A percentile compares a stretch with the other conserved stretches of the same genome.
Evolutionary conservation across 345 rosid genomes (phyloP).

Genomic region (Lenwebbia sp.): DNA sequence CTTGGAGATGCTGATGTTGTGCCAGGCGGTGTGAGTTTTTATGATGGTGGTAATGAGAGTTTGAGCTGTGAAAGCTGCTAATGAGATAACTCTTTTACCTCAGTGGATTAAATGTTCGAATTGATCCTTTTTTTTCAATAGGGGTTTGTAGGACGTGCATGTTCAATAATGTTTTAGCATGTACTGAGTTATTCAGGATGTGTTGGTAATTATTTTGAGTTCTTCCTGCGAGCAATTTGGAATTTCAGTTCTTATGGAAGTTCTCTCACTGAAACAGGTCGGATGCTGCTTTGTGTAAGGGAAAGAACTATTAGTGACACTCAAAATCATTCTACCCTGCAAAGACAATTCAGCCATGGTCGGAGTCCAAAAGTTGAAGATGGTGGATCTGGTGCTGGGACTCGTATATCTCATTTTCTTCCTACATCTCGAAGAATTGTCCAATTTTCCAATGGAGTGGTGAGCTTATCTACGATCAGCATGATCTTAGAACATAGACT

Average conservation of each 20-base stretch:
- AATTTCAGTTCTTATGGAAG: not conserved
- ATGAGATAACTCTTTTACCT: not conserved
- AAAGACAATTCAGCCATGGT: conserved; percentile 64
- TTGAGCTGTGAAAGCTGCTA: not conserved
- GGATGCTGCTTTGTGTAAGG: conserved; percentile 68
- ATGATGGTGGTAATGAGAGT: not conserved
- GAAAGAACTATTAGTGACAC: conserved; percentile 49
- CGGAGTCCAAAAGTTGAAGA: conserved; percentile 46
- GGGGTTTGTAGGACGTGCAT: not conserved
- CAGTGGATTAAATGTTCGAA: not conserved
- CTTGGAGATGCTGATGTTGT: not conserved
- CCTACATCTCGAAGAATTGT: conserved; percentile 76
- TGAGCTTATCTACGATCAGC: not conserved
- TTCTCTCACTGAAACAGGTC: conserved; percentile 22
- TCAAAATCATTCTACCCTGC: conserved; percentile 51
- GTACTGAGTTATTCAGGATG: not conserved
- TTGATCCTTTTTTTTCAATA: not conserved
- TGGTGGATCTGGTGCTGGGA: conserved; percentile 42
- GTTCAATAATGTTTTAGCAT: not conserved
- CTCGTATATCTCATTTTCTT: conserved; percentile 65
- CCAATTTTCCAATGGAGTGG: conserved; percentile 72
- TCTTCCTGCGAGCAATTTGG: not conserved
- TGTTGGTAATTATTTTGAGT: not conserved
- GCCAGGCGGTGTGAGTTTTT: not conserved
- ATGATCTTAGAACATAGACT: not conserved